Conservation (phyloP, 1,139 yeast genomes). For the Protomyces inundatus region DNA sequence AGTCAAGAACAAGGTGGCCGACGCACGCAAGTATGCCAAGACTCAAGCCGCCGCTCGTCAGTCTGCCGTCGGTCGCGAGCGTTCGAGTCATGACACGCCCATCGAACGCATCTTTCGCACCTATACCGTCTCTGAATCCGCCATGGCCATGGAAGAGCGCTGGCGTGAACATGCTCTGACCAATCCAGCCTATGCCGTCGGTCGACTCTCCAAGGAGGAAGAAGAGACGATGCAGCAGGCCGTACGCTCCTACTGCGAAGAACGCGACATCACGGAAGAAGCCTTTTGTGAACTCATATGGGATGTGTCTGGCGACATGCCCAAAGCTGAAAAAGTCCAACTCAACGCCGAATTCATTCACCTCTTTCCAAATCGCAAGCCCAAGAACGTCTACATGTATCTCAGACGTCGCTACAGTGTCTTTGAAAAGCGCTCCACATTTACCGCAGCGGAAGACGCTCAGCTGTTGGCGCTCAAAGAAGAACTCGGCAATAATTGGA, state of each 20-base stretch:
- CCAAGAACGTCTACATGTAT: conserved; percentile 1
- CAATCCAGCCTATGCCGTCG: background rate
- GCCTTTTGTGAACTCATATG: conserved; percentile 11
- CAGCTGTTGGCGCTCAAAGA: background rate
- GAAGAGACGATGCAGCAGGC: background rate
- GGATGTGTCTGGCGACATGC: conserved; percentile 1
- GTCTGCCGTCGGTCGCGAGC: background rate
- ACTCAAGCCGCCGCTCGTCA: background rate
- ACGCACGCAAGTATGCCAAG: background rate
- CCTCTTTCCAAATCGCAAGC: conserved; percentile 1
- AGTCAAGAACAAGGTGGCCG: too few relatives aligned
- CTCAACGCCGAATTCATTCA: conserved; percentile 2
- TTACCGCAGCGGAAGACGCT: conserved; percentile 9
- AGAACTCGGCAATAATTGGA: conserved; percentile 15
- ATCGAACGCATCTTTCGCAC: background rate
- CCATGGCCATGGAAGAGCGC: background rate
- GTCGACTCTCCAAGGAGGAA: conserved; percentile 8
- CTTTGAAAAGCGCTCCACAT: background rate
- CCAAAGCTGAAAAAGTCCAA: background rate
- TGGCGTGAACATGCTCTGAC: background rate
- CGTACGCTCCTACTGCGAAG: conserved; percentile 4
- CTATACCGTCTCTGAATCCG: background rate
- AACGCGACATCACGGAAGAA: background rate
- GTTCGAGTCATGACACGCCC: background rate
- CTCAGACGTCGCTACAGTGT: conserved; percentile 5